Conservation (phyloP, 768 basidiomycete species). For the Trichaptum fuscoviolaceum region DNA sequence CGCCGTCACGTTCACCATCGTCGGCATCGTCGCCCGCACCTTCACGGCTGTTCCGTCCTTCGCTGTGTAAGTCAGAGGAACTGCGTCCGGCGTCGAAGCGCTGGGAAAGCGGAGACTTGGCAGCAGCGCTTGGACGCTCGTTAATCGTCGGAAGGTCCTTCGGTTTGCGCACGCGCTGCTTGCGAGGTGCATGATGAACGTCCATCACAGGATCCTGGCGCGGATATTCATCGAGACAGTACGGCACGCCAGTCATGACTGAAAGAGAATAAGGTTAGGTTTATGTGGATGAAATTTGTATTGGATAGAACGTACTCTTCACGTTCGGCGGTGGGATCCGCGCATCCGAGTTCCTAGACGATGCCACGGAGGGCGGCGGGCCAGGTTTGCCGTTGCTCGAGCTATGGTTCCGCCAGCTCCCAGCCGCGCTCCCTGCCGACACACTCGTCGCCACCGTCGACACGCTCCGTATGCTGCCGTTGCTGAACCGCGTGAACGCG, state of each 20-base stretch:
- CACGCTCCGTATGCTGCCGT: conserved; percentile 56
- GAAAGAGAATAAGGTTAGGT: conserved; percentile 7
- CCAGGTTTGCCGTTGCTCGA: conserved; percentile 17
- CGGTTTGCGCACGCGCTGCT: conserved; percentile 48
- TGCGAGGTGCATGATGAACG: conserved; percentile 54
- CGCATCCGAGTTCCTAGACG: conserved; percentile 7
- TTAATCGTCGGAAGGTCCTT: conserved; percentile 73
- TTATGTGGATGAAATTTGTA: background rate
- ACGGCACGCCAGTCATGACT: conserved; percentile 78
- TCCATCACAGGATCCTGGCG: conserved; percentile 62
- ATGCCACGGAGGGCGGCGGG: conserved; percentile 5
- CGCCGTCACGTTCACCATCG: conserved; percentile 37
- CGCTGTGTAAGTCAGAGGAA: conserved; percentile 59
- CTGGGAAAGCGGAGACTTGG: conserved; percentile 42
- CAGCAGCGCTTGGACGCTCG: conserved; percentile 47
- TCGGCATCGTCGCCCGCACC: conserved; percentile 28
- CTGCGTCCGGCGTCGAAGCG: conserved; percentile 65
- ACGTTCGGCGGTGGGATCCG: conserved; percentile 45
- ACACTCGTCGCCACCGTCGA: conserved; percentile 80
- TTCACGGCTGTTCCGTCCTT: conserved; percentile 3
- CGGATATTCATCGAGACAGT: conserved; percentile 66
- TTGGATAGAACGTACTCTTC: conserved; percentile 57
- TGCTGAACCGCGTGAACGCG: conserved; percentile 78
- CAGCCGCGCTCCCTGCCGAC: conserved; percentile 62
- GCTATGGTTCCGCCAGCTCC: conserved; percentile 57